Percentiles rank a stretch among this genome's conserved stretches.
Conservation (phyloP, 345 rosid genomes). For the Firmiana major region DNA sequence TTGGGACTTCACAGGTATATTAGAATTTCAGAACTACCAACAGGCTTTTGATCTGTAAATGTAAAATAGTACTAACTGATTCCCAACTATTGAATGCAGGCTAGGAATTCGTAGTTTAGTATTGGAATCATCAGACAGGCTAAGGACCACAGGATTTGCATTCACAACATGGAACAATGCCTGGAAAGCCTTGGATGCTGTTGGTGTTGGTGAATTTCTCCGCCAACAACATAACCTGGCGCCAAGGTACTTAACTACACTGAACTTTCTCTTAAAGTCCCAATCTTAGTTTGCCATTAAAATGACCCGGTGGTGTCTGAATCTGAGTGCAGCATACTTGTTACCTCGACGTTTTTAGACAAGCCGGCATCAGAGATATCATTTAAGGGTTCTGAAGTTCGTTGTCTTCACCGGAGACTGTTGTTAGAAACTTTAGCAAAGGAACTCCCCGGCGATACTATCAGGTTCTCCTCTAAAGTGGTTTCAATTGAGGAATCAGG, state of each 20-base stretch:
- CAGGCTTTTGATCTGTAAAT: no score
- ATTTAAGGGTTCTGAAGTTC: slow-evolving; percentile 30
- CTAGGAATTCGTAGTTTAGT: slow-evolving; percentile 61
- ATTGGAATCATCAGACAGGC: slow-evolving; percentile 52
- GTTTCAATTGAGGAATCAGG: slow-evolving; percentile 59
- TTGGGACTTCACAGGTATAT: slow-evolving; percentile 15
- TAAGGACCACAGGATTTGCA: slow-evolving; percentile 59
- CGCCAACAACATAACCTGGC: slow-evolving; percentile 33
- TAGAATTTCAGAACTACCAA: no score
- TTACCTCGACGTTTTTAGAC: not conserved
- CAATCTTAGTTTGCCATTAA: not conserved
- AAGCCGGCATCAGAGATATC: not conserved
- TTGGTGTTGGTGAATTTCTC: slow-evolving; percentile 44
- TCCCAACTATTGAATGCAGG: slow-evolving; percentile 34
- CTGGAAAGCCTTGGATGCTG: slow-evolving; percentile 68
- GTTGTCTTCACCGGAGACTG: slow-evolving; percentile 51
- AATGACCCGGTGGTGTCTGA: not conserved
- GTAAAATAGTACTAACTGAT: not conserved
- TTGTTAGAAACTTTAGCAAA: slow-evolving; percentile 54
- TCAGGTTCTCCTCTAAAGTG: slow-evolving; percentile 56
- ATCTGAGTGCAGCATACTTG: not conserved
- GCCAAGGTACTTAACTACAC: not conserved
- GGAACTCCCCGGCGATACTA: slow-evolving; percentile 39
- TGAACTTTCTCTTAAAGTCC: not conserved
- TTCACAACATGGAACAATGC: slow-evolving; percentile 51